A percentile compares a stretch with the other conserved stretches of the same genome.
These are phyloP conservation scores for Salix udensis DNA, from an alignment of 345 rosid genomes.

Conservation along the genomic window DNA sequence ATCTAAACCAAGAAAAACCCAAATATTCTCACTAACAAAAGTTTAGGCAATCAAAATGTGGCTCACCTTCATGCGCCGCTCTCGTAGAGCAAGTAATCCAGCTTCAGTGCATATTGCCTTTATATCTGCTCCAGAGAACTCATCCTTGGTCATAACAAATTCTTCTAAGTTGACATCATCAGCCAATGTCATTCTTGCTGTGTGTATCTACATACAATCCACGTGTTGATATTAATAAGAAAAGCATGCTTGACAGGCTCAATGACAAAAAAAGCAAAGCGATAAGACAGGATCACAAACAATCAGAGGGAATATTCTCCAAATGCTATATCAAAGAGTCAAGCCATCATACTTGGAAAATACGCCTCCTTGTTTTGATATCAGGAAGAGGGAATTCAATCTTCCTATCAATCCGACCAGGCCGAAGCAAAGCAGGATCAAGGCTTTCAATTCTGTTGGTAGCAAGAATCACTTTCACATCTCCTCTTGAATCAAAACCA, in stretches of 20 bases:
- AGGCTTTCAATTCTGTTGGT: constrained; percentile 93
- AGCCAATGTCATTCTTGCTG: constrained; percentile 88
- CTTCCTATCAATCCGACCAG: constrained; percentile 91
- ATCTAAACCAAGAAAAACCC: background rate
- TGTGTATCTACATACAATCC: constrained; percentile 71
- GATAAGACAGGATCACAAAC: no score
- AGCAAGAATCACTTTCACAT: constrained; percentile 94
- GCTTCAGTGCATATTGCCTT: constrained; percentile 98
- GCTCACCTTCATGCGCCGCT: constrained; percentile 93
- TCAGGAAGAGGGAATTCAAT: constrained; percentile 99
- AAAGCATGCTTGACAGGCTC: background rate
- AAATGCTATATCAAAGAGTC: background rate
- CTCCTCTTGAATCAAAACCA: constrained; percentile 97
- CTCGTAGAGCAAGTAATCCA: constrained; percentile 90
- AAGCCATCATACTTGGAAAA: constrained; percentile 64
- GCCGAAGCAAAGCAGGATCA: constrained; percentile 96
- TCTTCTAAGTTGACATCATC: constrained; percentile 98
- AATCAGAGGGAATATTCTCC: background rate
- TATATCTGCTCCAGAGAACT: constrained; percentile 96
- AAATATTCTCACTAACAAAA: background rate
- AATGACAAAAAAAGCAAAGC: background rate
- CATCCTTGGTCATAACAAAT: constrained; percentile 97
- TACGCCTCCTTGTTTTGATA: constrained; percentile 93
- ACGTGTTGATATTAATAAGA: background rate
- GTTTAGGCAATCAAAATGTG: background rate